Conservation (phyloP, 1,284 basidiomycete genomes). For the Boletus sp. region DNA sequence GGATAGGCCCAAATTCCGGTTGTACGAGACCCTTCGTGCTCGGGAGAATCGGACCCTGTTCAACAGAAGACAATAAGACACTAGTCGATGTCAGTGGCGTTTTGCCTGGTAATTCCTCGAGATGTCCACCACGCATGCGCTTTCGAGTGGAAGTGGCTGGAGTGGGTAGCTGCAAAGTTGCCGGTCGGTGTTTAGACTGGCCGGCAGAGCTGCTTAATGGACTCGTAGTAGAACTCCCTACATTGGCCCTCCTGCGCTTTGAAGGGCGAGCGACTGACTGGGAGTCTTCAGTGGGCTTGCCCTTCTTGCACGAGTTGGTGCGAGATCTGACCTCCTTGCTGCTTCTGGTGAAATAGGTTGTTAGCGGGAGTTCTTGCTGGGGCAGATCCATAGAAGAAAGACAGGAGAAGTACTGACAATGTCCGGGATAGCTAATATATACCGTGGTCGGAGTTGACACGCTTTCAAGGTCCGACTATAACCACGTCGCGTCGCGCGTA, state of each 20-base stretch:
- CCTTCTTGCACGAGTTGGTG: constrained; percentile 3
- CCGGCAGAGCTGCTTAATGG: neutral
- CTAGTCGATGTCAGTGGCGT: neutral
- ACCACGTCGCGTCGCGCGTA: constrained; percentile 33
- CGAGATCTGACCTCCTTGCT: constrained; percentile 8
- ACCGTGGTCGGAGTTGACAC: constrained; percentile 41
- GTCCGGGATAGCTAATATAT: no score
- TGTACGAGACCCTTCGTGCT: constrained; percentile 1
- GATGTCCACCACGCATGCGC: constrained; percentile 1
- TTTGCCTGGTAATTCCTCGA: neutral
- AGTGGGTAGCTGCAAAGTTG: constrained; percentile 24
- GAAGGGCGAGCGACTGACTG: constrained; percentile 6
- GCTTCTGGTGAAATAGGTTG: constrained; percentile 24
- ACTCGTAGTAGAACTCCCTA: neutral
- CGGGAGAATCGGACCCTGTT: neutral
- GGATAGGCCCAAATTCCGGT: neutral
- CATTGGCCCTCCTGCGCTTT: constrained; percentile 22
- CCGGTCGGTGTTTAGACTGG: constrained; percentile 5
- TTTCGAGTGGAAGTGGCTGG: constrained; percentile 24
- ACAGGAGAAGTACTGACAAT: no score
- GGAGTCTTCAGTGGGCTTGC: neutral
- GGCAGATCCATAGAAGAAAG: constrained; percentile 30
- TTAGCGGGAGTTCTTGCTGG: constrained; percentile 34
- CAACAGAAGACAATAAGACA: neutral
- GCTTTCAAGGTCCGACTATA: constrained; percentile 27